Percentiles rank a stretch among this genome's conserved stretches.
Evolutionary conservation across 768 basidiomycete genomes (phyloP).

Genomic region (Amanita jacksonii): DNA sequence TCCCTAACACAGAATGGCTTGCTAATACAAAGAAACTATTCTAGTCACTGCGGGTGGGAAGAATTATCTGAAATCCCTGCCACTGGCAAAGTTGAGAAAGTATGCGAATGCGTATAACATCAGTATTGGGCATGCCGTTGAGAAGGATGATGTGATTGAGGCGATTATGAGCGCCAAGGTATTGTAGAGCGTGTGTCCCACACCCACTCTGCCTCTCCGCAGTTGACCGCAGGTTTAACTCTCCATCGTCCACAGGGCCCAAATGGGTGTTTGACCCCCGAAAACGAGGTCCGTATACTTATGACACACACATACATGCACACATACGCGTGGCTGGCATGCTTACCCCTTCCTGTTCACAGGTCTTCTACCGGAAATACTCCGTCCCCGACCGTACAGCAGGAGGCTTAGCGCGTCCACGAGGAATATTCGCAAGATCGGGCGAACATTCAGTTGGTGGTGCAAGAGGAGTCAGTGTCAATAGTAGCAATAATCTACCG

Average conservation of each 20-base stretch:
- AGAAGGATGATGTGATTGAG: constrained; percentile 75
- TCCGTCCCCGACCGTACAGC: constrained; percentile 45
- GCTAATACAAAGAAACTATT: not conserved
- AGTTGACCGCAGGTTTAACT: too few species aligned
- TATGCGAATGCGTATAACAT: constrained; percentile 69
- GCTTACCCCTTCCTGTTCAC: not conserved
- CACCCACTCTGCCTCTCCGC: too few species aligned
- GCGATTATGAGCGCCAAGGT: constrained; percentile 48
- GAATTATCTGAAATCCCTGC: constrained; percentile 42
- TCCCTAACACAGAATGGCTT: constrained; percentile 5
- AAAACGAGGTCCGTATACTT: constrained; percentile 48
- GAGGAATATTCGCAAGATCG: constrained; percentile 40
- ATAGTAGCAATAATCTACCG: constrained; percentile 21
- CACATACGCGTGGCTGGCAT: too few species aligned
- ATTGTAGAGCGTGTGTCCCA: too few species aligned
- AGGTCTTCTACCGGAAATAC: constrained; percentile 52
- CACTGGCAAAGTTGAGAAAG: constrained; percentile 54
- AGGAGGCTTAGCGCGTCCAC: constrained; percentile 18
- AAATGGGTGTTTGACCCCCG: constrained; percentile 52
- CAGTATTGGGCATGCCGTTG: constrained; percentile 47
- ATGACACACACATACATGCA: too few species aligned
- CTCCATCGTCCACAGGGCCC: too few species aligned
- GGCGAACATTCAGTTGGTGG: constrained; percentile 16
- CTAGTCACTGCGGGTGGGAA: constrained; percentile 67
- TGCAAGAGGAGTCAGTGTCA: too few species aligned